Conservation (phyloP, 2,329 filamentous ascomycete species). For the Colletotrichum eleusines region DNA sequence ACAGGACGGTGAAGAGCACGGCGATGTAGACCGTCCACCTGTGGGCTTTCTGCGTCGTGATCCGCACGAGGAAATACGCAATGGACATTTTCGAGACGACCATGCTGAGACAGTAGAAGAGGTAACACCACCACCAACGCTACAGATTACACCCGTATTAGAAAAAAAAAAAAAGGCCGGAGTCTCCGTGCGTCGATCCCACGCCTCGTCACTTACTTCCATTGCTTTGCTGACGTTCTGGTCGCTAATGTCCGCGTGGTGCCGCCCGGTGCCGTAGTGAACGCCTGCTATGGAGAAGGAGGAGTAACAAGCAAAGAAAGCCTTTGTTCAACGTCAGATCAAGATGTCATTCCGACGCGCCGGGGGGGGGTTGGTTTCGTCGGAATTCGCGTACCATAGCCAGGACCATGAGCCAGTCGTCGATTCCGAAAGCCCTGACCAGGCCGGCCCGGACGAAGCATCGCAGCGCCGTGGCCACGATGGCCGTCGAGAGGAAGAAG, state of each 20-base stretch:
- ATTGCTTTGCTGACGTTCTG: constrained; percentile 49
- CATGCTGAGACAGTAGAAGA: neutral
- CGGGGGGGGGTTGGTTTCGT: no score
- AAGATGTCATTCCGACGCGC: constrained; percentile 14
- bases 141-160: neutral
- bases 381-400: constrained; percentile 52
- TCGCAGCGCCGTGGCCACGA: constrained; percentile 49
- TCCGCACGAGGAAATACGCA: neutral
- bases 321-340: constrained; percentile 42
- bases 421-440: constrained; percentile 54
- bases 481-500: constrained; percentile 46
- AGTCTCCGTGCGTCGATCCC: constrained; percentile 45
- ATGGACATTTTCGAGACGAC: neutral
- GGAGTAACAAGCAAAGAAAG: constrained; percentile 53
- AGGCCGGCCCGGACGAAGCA: constrained; percentile 51
- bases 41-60: neutral
- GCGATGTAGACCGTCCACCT: neutral
- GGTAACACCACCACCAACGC: neutral
- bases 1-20: neutral
- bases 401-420: constrained; percentile 55
- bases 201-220: constrained; percentile 55
- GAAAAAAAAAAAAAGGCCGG: neutral
- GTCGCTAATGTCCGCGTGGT: constrained; percentile 49
- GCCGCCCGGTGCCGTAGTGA: constrained; percentile 56
- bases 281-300: constrained; percentile 52